These are phyloP conservation scores for Nakazawaea ishiwadae DNA, from an alignment of 805 yeast species.

Conservation along the genomic window DNA sequence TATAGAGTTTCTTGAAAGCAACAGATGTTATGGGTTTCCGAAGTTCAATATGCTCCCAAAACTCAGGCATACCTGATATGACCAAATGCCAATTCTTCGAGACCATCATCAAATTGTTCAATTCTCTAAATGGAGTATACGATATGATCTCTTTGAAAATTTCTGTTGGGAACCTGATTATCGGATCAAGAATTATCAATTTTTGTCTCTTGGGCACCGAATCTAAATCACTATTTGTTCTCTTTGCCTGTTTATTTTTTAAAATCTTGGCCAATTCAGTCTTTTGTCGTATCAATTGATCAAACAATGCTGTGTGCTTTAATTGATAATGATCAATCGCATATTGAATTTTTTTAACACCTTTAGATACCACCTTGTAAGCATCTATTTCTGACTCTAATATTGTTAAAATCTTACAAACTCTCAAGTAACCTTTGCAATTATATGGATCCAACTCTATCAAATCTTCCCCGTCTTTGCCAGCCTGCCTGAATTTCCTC, in stretches of 20 bases:
- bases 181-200: slow-evolving; percentile 17
- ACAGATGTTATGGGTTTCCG: not conserved
- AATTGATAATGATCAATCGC: slow-evolving; percentile 26
- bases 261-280: slow-evolving; percentile 1
- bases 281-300: slow-evolving; percentile 19
- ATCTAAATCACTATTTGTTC: not conserved
- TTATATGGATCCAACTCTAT: slow-evolving; percentile 36
- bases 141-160: slow-evolving; percentile 14
- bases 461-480: slow-evolving; percentile 31
- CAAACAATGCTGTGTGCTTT: slow-evolving; percentile 29
- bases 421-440: slow-evolving; percentile 46
- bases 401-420: slow-evolving; percentile 30
- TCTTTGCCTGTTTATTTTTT: not conserved
- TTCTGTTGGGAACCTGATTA: slow-evolving; percentile 22
- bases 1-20: slow-evolving; percentile 6
- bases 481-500: slow-evolving; percentile 26
- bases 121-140: slow-evolving; percentile 8
- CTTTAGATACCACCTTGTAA: slow-evolving; percentile 30
- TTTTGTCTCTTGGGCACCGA: not conserved
- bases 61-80: slow-evolving; percentile 1
- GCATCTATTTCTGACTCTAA: slow-evolving; percentile 29
- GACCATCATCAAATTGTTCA: not conserved
- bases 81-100: not conserved
- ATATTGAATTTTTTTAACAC: slow-evolving; percentile 30
- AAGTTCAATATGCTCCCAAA: slow-evolving; percentile 5